Evolutionary conservation across 2,329 filamentous ascomycete genomes (phyloP).

Genomic region (Tolypocladium endophyticum): DNA sequence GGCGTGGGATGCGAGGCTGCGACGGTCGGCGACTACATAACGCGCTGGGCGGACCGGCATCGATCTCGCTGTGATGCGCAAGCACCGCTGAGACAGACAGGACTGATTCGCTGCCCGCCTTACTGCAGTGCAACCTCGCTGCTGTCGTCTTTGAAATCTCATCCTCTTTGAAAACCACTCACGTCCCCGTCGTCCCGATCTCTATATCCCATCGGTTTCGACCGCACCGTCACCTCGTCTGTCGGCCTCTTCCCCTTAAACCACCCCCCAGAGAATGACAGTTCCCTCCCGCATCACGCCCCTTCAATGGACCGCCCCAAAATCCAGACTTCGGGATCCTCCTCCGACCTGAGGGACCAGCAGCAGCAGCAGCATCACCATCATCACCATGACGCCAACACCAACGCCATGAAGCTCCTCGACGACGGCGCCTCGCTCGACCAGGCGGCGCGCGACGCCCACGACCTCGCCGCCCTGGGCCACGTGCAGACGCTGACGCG

Average conservation of each 20-base stretch:
- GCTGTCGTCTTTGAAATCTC: neutral
- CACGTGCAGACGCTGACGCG: slow-evolving; percentile 27
- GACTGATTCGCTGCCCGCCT: neutral
- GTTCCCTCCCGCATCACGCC: neutral
- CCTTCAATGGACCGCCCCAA: slow-evolving; percentile 5
- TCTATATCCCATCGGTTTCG: neutral
- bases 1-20: neutral
- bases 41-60: neutral
- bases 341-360: neutral
- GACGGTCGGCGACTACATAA: neutral
- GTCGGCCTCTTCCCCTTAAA: neutral
- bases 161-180: neutral
- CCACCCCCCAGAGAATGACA: slow-evolving; percentile 3
- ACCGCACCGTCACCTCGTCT: neutral
- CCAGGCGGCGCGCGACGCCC: slow-evolving; percentile 22
- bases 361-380: neutral
- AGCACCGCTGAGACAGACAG: neutral
- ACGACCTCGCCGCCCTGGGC: slow-evolving; percentile 29
- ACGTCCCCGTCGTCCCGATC: neutral
- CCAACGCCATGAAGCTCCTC: neutral
- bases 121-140: neutral
- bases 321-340: neutral
- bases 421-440: slow-evolving; percentile 9
- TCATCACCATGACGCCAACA: neutral
- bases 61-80: neutral